phyloP scores from a whole-genome alignment of 768 basidiomycete genomes.

The Boletus tylopilopsis region DNA sequence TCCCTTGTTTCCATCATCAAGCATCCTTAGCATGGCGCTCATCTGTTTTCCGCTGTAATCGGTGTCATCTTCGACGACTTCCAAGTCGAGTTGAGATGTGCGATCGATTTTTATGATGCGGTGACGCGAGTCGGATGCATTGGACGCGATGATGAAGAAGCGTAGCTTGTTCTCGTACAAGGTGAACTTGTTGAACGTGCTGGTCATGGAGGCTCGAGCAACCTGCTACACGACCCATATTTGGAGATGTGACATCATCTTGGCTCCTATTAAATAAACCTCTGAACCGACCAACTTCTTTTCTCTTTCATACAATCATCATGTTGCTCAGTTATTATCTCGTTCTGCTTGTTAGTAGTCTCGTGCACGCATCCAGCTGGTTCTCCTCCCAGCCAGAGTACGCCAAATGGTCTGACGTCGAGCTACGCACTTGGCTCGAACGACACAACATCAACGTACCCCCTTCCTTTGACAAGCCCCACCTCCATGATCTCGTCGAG shows the following conservation, averaged over 20 bases:
- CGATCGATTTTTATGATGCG: slow-evolving; percentile 93
- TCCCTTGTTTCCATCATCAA: slow-evolving; percentile 89
- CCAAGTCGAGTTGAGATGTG: slow-evolving; percentile 69
- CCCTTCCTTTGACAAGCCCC: slow-evolving; percentile 35
- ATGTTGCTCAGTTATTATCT: slow-evolving; percentile 18
- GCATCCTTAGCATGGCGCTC: slow-evolving; percentile 88
- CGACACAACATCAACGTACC: slow-evolving; percentile 60
- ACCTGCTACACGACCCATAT: neutral
- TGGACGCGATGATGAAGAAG: slow-evolving; percentile 91
- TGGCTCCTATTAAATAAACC: slow-evolving; percentile 15
- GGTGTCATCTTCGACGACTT: slow-evolving; percentile 81
- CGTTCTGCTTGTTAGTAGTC: slow-evolving; percentile 33
- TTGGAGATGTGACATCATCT: slow-evolving; percentile 26
- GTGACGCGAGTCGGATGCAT: slow-evolving; percentile 83
- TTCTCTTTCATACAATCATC: neutral
- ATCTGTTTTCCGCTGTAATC: slow-evolving; percentile 89
- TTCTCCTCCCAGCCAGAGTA: slow-evolving; percentile 42
- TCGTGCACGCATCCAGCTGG: slow-evolving; percentile 49
- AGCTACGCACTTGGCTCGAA: slow-evolving; percentile 68
- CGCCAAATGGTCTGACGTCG: slow-evolving; percentile 54
- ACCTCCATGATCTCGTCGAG: slow-evolving; percentile 50
- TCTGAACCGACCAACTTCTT: neutral
- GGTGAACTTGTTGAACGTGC: slow-evolving; percentile 71
- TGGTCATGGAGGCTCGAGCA: neutral
- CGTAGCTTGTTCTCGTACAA: slow-evolving; percentile 90